Evolutionary conservation across 768 basidiomycete species (phyloP).

Genomic region (Psilocybe cyanescens): DNA sequence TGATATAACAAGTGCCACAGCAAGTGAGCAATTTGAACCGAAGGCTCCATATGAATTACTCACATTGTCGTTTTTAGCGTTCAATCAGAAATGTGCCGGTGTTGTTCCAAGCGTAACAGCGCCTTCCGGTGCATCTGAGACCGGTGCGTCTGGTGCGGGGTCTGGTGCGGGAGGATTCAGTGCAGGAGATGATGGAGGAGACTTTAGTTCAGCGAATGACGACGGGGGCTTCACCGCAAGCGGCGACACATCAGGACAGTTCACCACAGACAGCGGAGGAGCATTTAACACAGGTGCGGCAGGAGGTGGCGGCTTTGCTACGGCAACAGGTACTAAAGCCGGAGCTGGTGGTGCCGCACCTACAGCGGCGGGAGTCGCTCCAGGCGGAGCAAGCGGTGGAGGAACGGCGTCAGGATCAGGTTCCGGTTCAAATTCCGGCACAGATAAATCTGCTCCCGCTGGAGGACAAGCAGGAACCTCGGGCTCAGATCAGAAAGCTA

Average conservation of each 20-base stretch:
- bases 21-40: neutral
- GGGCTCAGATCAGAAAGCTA: neutral
- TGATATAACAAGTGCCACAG: neutral
- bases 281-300: neutral
- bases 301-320: neutral
- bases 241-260: neutral
- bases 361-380: neutral
- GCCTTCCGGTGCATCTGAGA: neutral
- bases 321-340: neutral
- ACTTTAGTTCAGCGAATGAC: neutral
- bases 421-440: neutral
- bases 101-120: neutral
- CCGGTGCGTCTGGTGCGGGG: neutral
- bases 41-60: neutral
- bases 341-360: neutral
- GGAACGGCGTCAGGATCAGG: neutral
- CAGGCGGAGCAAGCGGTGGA: neutral
- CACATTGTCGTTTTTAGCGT: neutral
- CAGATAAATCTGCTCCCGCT: neutral
- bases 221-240: neutral
- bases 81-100: neutral
- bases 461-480: neutral
- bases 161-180: slow-evolving; percentile 1
- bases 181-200: neutral
- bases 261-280: neutral